Percentiles rank a stretch among this genome's conserved stretches.
These are phyloP conservation scores for Diddensiella caesifluorescens DNA, from an alignment of 805 yeast genomes.

Conservation along the genomic window DNA sequence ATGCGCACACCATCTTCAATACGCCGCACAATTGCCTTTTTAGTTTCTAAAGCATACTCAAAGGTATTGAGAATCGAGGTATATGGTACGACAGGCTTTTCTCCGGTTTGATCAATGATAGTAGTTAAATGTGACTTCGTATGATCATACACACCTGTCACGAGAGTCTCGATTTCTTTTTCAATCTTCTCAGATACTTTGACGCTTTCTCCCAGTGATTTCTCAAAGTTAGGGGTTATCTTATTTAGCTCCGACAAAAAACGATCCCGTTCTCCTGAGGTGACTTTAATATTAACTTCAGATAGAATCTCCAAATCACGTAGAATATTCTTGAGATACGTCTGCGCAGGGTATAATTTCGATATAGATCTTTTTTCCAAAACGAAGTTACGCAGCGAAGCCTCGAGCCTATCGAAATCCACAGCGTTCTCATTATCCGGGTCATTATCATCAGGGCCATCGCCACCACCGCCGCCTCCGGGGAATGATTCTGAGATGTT, in stretches of 20 bases:
- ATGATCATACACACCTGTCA: constrained; percentile 52
- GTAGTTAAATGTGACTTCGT: constrained; percentile 49
- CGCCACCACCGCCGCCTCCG: constrained; percentile 33
- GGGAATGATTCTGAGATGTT: constrained; percentile 37
- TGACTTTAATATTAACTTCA: constrained; percentile 53
- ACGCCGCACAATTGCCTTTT: constrained; percentile 57
- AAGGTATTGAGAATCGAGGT: constrained; percentile 59
- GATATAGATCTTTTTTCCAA: constrained; percentile 85
- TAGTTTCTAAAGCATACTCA: constrained; percentile 65
- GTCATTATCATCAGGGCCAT: constrained; percentile 29
- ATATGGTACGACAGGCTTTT: constrained; percentile 48
- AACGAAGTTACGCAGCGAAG: constrained; percentile 76
- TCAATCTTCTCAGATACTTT: constrained; percentile 56
- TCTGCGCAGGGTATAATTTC: constrained; percentile 87
- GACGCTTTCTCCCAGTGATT: constrained; percentile 46
- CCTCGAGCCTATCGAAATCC: constrained; percentile 73
- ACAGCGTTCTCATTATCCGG: constrained; percentile 23
- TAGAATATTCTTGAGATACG: constrained; percentile 66
- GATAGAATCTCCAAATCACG: constrained; percentile 60
- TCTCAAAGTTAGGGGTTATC: constrained; percentile 61
- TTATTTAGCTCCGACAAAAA: constrained; percentile 46
- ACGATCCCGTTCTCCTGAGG: constrained; percentile 44
- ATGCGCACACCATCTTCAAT: constrained; percentile 57
- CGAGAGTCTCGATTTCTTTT: constrained; percentile 54
- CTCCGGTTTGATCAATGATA: constrained; percentile 50